Base-by-base conservation (phyloP, 495 filamentous ascomycete species). In the Tirmania nivea region DNA sequence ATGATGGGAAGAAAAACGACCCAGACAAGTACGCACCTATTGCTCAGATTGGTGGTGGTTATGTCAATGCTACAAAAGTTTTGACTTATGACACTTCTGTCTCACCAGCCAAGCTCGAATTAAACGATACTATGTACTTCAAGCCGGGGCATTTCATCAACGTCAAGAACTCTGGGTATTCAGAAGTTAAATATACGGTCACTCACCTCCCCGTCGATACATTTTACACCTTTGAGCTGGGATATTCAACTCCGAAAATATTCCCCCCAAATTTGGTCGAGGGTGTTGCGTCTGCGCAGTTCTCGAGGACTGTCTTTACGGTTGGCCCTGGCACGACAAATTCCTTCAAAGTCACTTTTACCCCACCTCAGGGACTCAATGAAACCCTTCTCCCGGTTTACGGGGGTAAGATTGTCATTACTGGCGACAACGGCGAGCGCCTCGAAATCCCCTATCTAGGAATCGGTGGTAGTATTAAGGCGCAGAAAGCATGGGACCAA, bases 51-150 rank as follows among this genome's bases (percentile, higher is more conserved):
- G 77, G 76, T 17, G 71, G 61, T 39, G 76, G 77, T 12, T 65
- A 78, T 19, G 64, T 78, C 35, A 71, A 78, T 56, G 75, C 74
- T 9, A 73, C 70, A 58, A 71, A 77, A 35, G 72, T 72, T 20
- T 71, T 75, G n/a, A 69, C 73, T 56, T 65, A 71, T 11, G 73
- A 69, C 7, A 76, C 73, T 5, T 64, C 72, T 12, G 63, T 78
- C 50, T 70, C 68, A 59, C 67, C 70, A 12, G 74, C 71, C 25
- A 75, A 69, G 58, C 66, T 78, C 36, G 69, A 73, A 17, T 76
- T 78, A 64, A 77, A 77, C 60, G 76, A 79, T 59, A 77, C 74
- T 7, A 68, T 72, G 51, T 52, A 75, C 62, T 67, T 78, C 48
- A 59, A 65, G n/a, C 57, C 65, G 3, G 68, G 65, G 11, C 64